Evolutionary conservation across 148 eudicot species (phyloP).

Genomic region (Cornus controversa): DNA sequence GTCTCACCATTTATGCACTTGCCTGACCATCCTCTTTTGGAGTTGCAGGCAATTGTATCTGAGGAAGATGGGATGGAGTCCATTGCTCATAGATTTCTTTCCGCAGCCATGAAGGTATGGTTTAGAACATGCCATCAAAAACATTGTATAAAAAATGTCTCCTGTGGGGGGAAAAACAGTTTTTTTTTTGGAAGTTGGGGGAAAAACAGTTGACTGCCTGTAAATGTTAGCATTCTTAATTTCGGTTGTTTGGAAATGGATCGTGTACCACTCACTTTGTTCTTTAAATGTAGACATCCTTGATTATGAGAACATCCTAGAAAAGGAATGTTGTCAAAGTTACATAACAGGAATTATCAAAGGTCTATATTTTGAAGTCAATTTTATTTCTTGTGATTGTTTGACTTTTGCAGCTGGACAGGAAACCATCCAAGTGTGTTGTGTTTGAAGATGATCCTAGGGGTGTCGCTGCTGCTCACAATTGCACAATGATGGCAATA

Average conservation of each 20-base stretch:
- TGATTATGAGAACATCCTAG: no score
- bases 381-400: not conserved
- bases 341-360: not conserved
- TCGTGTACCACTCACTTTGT: not conserved
- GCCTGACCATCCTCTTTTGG: slow-evolving; percentile 12
- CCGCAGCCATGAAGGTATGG: slow-evolving; percentile 82
- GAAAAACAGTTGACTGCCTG: not conserved
- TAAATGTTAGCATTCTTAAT: not conserved
- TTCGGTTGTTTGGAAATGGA: slow-evolving; percentile 6
- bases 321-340: not conserved
- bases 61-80: slow-evolving; percentile 98
- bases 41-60: slow-evolving; percentile 74
- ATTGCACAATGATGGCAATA: slow-evolving; percentile 97
- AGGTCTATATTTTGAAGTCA: not conserved
- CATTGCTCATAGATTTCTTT: slow-evolving; percentile 88
- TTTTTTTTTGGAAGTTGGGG: no score
- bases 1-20: not conserved
- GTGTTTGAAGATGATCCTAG: slow-evolving; percentile 96
- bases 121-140: not conserved
- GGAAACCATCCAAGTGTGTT: slow-evolving; percentile 92
- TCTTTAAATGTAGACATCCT: not conserved
- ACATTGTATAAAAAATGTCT: not conserved
- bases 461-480: slow-evolving; percentile 97
- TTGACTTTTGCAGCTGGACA: slow-evolving; percentile 70
- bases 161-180: not conserved